Percentiles rank a stretch among this genome's conserved stretches.
These are phyloP conservation scores for Scheffersomyces cryptocercus DNA, from an alignment of 1,139 yeast genomes.

Conservation along the genomic window DNA sequence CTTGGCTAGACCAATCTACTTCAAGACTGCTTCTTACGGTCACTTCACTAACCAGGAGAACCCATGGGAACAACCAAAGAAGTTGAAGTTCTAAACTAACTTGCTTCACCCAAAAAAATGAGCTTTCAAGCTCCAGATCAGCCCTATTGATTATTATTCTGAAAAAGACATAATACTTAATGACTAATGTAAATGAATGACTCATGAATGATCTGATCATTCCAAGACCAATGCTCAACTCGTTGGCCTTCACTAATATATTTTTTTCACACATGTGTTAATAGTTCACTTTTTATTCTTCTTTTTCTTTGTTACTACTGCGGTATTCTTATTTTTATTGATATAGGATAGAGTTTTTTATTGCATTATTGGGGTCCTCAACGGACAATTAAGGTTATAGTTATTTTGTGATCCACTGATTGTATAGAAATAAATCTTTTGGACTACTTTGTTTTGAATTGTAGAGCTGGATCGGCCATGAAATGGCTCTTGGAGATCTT, in stretches of 20 bases:
- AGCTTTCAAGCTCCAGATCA: no score
- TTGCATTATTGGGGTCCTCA: slow-evolving; percentile 57
- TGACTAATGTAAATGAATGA: slow-evolving; percentile 45
- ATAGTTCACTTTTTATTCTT: slow-evolving; percentile 11
- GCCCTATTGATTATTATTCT: no score
- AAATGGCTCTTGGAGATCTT: no score
- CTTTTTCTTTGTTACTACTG: slow-evolving; percentile 14
- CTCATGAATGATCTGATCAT: slow-evolving; percentile 24
- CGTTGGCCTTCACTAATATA: slow-evolving; percentile 32
- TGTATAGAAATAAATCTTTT: slow-evolving; percentile 1
- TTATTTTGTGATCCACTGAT: background rate
- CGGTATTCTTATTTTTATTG: slow-evolving; percentile 16
- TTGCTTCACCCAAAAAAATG: no score
- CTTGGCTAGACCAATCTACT: slow-evolving; percentile 98
- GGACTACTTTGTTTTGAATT: background rate
- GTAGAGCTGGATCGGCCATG: no score
- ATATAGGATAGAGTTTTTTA: slow-evolving; percentile 43
- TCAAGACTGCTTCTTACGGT: slow-evolving; percentile 98
- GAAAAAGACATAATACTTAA: slow-evolving; percentile 22
- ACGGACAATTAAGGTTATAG: slow-evolving; percentile 44
- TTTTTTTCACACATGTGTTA: slow-evolving; percentile 7
- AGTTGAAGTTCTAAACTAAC: slow-evolving; percentile 64
- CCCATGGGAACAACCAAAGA: slow-evolving; percentile 98
- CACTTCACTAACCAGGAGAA: slow-evolving; percentile 99
- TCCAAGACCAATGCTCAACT: slow-evolving; percentile 51